Conservation (phyloP, 2,329 filamentous ascomycete genomes). For the Fusarium ambrosium region DNA sequence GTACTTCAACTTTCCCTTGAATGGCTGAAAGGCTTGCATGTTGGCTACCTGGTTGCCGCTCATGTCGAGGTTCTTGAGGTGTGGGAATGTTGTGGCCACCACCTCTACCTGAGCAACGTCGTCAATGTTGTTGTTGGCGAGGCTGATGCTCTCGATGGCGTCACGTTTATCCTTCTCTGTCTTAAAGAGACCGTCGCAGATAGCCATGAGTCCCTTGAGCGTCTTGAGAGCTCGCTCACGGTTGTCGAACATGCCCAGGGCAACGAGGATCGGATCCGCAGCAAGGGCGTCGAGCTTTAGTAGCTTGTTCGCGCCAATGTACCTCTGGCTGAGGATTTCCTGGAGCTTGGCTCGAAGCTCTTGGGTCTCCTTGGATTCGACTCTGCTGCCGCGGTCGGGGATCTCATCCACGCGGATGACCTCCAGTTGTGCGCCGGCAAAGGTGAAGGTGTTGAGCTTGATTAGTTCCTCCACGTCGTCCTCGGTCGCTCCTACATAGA, state of each 20-base stretch:
- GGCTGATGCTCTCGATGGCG: slow-evolving; percentile 83
- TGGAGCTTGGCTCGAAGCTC: slow-evolving; percentile 79
- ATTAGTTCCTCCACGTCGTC: slow-evolving; percentile 74
- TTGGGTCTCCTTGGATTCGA: slow-evolving; percentile 65
- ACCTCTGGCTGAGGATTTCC: slow-evolving; percentile 79
- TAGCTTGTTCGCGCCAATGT: slow-evolving; percentile 78
- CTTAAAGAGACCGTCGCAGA: slow-evolving; percentile 84
- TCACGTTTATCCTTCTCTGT: slow-evolving; percentile 79
- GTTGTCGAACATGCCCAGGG: slow-evolving; percentile 81
- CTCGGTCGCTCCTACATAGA: slow-evolving; percentile 76
- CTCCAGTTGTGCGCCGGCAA: slow-evolving; percentile 74
- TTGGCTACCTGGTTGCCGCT: slow-evolving; percentile 84
- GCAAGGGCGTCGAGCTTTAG: slow-evolving; percentile 86
- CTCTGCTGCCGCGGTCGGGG: slow-evolving; percentile 51
- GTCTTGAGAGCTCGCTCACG: slow-evolving; percentile 84
- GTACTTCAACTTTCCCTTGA: slow-evolving; percentile 83
- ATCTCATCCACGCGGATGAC: slow-evolving; percentile 65
- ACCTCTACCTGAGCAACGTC: slow-evolving; percentile 80
- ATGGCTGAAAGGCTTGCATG: slow-evolving; percentile 76
- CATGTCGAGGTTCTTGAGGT: slow-evolving; percentile 89
- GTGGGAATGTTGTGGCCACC: slow-evolving; percentile 83
- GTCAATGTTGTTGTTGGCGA: slow-evolving; percentile 83
- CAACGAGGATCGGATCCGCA: slow-evolving; percentile 77
- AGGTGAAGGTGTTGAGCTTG: slow-evolving; percentile 77
- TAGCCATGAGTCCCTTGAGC: slow-evolving; percentile 90